These are phyloP conservation scores for Parafenestella ontariensis DNA, from an alignment of 2,329 filamentous ascomycete species.

Conservation along the genomic window DNA sequence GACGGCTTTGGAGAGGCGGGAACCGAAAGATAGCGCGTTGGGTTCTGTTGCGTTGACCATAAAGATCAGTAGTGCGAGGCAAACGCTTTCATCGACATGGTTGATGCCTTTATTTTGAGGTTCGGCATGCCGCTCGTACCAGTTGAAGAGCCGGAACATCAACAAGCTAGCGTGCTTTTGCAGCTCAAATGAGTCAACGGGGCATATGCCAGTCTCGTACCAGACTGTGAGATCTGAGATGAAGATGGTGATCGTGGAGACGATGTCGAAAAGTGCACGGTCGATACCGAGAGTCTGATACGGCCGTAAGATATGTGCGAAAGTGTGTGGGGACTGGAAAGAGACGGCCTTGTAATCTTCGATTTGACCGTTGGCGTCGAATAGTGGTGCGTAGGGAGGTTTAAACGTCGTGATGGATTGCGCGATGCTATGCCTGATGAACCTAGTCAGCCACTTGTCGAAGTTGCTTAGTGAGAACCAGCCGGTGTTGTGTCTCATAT, in stretches of 20 bases:
- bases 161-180: constrained; percentile 41
- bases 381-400: constrained; percentile 35
- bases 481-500: neutral
- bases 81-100: constrained; percentile 32
- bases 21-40: constrained; percentile 16
- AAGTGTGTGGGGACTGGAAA: constrained; percentile 16
- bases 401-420: constrained; percentile 41
- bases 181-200: constrained; percentile 36
- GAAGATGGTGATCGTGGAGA: constrained; percentile 26
- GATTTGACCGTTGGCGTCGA: constrained; percentile 22
- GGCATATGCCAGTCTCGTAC: constrained; percentile 20
- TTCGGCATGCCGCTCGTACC: constrained; percentile 18
- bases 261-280: constrained; percentile 24
- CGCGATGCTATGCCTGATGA: constrained; percentile 41
- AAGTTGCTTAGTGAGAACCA: neutral
- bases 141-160: constrained; percentile 35
- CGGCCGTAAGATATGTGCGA: constrained; percentile 19
- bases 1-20: constrained; percentile 27
- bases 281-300: constrained; percentile 29
- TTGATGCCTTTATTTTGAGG: constrained; percentile 18
- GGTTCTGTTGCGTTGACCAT: constrained; percentile 32
- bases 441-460: constrained; percentile 12
- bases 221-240: constrained; percentile 29
- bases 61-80: constrained; percentile 36
- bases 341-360: constrained; percentile 32